These are phyloP conservation scores for Cystofilobasidium macerans DNA, from an alignment of 768 basidiomycete genomes.

Conservation along the genomic window DNA sequence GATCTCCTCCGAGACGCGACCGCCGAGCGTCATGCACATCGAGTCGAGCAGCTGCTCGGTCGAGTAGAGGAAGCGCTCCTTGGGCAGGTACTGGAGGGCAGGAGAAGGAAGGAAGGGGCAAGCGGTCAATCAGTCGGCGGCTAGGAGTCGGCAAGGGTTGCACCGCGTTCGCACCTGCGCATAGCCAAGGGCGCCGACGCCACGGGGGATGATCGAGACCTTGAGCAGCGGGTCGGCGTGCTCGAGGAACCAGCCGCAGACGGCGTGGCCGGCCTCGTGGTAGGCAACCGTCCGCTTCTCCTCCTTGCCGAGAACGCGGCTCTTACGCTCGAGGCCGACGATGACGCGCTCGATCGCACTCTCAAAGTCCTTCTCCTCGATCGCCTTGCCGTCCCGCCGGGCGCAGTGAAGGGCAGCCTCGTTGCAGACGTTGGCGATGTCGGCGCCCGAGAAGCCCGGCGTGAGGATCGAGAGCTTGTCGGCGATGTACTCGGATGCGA, in stretches of 20 bases:
- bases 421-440: constrained; percentile 98
- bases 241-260: constrained; percentile 97
- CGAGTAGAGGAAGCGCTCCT: constrained; percentile 88
- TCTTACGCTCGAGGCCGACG: constrained; percentile 92
- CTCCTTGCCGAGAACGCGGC: constrained; percentile 76
- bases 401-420: constrained; percentile 94
- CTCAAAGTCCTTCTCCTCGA: constrained; percentile 81
- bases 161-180: constrained; percentile 59
- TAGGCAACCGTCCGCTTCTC: constrained; percentile 99
- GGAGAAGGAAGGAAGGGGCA: neutral
- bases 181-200: constrained; percentile 89
- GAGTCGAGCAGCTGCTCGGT: constrained; percentile 88
- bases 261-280: constrained; percentile 97
- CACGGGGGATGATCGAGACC: constrained; percentile 95
- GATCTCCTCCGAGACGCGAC: constrained; percentile 95
- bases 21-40: constrained; percentile 97
- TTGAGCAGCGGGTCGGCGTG: constrained; percentile 93
- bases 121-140: constrained; percentile 3
- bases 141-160: neutral
- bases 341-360: constrained; percentile 97
- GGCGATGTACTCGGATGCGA: constrained; percentile 46
- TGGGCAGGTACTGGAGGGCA: constrained; percentile 65
- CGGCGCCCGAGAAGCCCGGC: constrained; percentile 95
- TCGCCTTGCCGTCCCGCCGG: constrained; percentile 62
- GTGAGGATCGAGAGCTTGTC: constrained; percentile 93